Base-by-base conservation (phyloP, 768 basidiomycete species). In the Krasilnikovozyma curviuscula region DNA sequence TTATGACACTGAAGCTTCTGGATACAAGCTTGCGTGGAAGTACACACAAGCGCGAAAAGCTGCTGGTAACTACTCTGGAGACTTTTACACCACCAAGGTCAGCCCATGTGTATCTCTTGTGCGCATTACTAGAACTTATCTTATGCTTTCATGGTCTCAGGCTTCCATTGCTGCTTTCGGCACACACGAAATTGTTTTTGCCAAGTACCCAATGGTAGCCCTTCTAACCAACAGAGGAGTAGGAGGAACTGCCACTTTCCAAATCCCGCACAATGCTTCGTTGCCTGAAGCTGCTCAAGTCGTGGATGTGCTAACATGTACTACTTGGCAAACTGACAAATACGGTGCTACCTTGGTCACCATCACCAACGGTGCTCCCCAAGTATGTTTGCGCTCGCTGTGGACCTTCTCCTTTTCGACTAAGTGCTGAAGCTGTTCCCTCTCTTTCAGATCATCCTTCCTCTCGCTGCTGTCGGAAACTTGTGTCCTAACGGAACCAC, bases 251-350 rank as follows among this genome's bases (percentile, higher is more conserved):
- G 44, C 31, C 12, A 28, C 39, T 33, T 31, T 52, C 39, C 24
- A 19, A 12, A 27, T 52, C 16, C 39, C 44, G 4, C 21, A 38
- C 1, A 24, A 46, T 45, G 38, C 50, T 18, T 31, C 35, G 10
- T 35, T 48, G 3, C 46, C 46, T 3, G 6, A 39, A 27, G 31
- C 32, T 12, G 24, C 38, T 24, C n/a, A 38, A 3, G 44, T 52
- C 31, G 50, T 52, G 12, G 50, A 52, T 32, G 45, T 39, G 10
- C 34, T 46, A 5, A 52, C 50, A 23, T 52, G 50, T 34, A 52
- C 50, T 10, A 34, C 44, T n/a, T 52, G 50, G 50, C 28, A 28
- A 16, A 52, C 50, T 7, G 50, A 41, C 31, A 33, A 32, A 19
- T 32, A 42, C 33, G 50, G 50, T 25, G 50, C 31, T n/a, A 19